A percentile compares a stretch with the other conserved stretches of the same genome.
phyloP scores from a whole-genome alignment of 805 yeast genomes.

The Saccharomycopsis guyanensis region DNA sequence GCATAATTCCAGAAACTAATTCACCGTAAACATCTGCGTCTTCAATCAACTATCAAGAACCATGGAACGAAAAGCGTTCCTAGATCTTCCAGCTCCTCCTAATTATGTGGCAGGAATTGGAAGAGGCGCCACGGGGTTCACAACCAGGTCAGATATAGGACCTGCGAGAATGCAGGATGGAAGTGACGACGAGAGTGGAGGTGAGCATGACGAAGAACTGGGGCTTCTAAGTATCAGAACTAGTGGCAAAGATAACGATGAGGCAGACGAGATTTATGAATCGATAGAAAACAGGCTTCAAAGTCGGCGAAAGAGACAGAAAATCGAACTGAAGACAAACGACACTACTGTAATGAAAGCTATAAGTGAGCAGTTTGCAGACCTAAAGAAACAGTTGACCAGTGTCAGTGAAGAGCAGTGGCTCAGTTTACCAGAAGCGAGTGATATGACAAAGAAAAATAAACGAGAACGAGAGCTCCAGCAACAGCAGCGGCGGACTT shows the following conservation, averaged over 20 bases:
- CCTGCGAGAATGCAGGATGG: conserved; percentile 28
- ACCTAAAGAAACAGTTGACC: conserved; percentile 56
- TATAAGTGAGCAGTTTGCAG: conserved; percentile 53
- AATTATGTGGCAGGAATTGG: conserved; percentile 92
- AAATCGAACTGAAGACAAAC: conserved; percentile 13
- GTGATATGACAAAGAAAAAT: conserved; percentile 75
- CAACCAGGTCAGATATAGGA: conserved; percentile 75
- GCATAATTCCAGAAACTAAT: too few species aligned
- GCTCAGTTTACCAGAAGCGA: conserved; percentile 79
- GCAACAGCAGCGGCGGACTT: conserved; percentile 58
- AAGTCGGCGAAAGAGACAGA: conserved; percentile 24
- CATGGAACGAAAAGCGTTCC: conserved; percentile 54
- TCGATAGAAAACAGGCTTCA: conserved; percentile 53
- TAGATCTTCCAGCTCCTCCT: conserved; percentile 80
- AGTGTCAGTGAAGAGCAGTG: conserved; percentile 64
- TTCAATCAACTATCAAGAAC: too few species aligned
- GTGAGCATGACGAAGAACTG: conserved; percentile 30
- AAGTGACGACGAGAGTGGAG: conserved; percentile 21
- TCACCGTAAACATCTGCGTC: too few species aligned
- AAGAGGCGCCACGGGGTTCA: conserved; percentile 91
- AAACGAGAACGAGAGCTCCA: conserved; percentile 60
- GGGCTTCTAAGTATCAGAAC: conserved; percentile 24
- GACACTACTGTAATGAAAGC: conserved; percentile 22
- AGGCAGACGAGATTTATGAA: conserved; percentile 66
- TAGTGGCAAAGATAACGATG: conserved; percentile 53